Conservation (phyloP, 495 filamentous ascomycete species). For the Penicillium bialowiezense region DNA sequence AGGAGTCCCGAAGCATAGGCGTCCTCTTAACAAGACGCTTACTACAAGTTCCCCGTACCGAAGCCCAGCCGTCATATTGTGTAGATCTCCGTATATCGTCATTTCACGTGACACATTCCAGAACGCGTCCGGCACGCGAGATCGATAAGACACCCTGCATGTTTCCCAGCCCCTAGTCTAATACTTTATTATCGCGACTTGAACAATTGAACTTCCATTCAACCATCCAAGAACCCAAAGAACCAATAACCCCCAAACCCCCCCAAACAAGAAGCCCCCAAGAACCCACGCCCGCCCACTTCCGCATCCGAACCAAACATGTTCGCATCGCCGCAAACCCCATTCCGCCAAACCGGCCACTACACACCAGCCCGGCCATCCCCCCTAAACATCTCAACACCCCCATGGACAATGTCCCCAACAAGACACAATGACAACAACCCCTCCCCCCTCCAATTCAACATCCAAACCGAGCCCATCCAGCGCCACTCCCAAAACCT, state of each 20-base stretch:
- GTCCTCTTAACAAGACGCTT: no score
- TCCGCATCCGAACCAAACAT: slow-evolving; percentile 28
- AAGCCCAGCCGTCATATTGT: no score
- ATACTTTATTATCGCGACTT: not conserved
- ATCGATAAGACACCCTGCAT: not conserved
- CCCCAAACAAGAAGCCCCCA: no score
- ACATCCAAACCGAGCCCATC: slow-evolving; percentile 12
- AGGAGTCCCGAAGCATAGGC: no score
- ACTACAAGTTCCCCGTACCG: no score
- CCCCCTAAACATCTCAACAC: slow-evolving; percentile 43
- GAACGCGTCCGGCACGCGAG: slow-evolving; percentile 7
- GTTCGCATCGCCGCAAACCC: slow-evolving; percentile 40
- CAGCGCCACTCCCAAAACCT: not conserved
- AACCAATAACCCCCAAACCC: not conserved
- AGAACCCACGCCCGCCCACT: slow-evolving; percentile 4
- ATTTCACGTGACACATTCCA: slow-evolving; percentile 1
- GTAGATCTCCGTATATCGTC: no score
- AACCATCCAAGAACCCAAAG: no score
- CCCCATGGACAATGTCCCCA: slow-evolving; percentile 27
- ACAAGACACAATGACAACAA: no score
- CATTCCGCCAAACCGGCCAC: slow-evolving; percentile 34
- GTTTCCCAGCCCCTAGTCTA: not conserved
- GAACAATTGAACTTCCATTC: no score
- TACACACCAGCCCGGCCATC: slow-evolving; percentile 52
- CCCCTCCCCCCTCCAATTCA: slow-evolving; percentile 12